These are phyloP conservation scores for Alopecurus myosuroides DNA, from an alignment of 176 grass and related monocot species.

Conservation along the genomic window DNA sequence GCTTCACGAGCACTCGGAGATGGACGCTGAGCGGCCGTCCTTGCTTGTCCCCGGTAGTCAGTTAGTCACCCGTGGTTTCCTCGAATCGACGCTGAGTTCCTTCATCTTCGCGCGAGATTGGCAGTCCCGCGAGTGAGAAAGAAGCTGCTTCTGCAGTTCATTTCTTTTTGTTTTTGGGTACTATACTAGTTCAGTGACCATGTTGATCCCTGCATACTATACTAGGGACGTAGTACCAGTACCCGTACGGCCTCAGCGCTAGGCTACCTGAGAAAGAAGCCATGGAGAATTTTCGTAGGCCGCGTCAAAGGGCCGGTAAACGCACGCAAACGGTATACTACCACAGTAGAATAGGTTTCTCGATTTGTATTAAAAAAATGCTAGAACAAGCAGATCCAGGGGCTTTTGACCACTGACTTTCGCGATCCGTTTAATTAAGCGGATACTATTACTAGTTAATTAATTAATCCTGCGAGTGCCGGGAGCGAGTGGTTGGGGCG, in stretches of 20 bases:
- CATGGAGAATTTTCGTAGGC: not conserved
- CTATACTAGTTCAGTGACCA: not conserved
- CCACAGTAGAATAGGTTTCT: conserved; percentile 4
- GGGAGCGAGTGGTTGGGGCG: not conserved
- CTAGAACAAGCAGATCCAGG: conserved; percentile 16
- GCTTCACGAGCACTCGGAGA: not conserved
- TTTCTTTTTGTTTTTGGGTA: too few relatives aligned
- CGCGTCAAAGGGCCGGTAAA: not conserved
- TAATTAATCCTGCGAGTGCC: not conserved
- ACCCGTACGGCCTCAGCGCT: not conserved
- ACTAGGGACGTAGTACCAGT: not conserved
- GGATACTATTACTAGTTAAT: not conserved
- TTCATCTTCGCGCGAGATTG: not conserved
- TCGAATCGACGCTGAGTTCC: not conserved
- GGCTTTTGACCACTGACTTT: conserved; percentile 16
- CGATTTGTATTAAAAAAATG: not conserved
- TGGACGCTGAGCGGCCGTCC: not conserved
- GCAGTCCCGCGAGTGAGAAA: not conserved
- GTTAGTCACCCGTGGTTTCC: not conserved
- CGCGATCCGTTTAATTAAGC: not conserved
- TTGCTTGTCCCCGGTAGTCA: not conserved
- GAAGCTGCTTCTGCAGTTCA: not conserved
- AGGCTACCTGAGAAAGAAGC: not conserved
- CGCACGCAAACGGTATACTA: not conserved
- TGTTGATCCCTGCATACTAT: not conserved